Conservation (phyloP, 139 green algal genomes). For the Raphidocelis subcapitata region DNA sequence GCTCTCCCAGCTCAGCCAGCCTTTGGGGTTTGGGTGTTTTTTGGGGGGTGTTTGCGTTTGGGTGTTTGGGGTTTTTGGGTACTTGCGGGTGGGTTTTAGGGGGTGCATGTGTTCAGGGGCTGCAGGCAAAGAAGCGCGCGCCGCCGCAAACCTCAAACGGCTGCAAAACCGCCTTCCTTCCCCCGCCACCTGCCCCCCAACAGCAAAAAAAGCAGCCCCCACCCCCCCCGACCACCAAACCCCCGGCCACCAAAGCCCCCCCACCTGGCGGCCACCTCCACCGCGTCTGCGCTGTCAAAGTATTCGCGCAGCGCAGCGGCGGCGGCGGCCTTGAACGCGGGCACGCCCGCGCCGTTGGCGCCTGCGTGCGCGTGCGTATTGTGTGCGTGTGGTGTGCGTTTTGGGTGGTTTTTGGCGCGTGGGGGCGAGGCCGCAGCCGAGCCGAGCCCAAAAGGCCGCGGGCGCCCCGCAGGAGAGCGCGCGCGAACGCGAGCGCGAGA, state of each 20-base stretch:
- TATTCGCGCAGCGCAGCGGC: conserved; percentile 78
- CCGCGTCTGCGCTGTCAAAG: conserved; percentile 68
- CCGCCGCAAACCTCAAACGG: too few relatives aligned
- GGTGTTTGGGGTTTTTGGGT: too few relatives aligned
- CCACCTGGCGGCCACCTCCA: conserved; percentile 59
- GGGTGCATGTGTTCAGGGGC: too few relatives aligned
- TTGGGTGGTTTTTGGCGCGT: not conserved
- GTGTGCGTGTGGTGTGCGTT: not conserved
- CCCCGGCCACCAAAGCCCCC: not conserved
- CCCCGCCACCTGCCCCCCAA: too few relatives aligned
- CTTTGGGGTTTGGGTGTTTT: too few relatives aligned
- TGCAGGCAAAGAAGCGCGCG: too few relatives aligned
- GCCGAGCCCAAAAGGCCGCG: conserved; percentile 2
- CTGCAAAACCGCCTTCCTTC: not conserved
- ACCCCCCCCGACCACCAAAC: not conserved
- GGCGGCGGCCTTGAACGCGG: conserved; percentile 67
- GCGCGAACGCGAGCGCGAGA: too few relatives aligned
- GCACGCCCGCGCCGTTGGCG: conserved; percentile 33
- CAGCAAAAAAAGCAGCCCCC: not conserved
- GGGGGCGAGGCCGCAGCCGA: not conserved
- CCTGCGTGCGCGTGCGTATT: too few relatives aligned
- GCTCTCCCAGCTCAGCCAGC: conserved; percentile 75
- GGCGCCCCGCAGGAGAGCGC: too few relatives aligned
- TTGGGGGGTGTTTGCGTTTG: too few relatives aligned
- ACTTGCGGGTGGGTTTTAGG: too few relatives aligned